Evolutionary conservation across 192 early-diverging fungal genomes (phyloP).

Genomic region (Mycoemilia scoparia): DNA sequence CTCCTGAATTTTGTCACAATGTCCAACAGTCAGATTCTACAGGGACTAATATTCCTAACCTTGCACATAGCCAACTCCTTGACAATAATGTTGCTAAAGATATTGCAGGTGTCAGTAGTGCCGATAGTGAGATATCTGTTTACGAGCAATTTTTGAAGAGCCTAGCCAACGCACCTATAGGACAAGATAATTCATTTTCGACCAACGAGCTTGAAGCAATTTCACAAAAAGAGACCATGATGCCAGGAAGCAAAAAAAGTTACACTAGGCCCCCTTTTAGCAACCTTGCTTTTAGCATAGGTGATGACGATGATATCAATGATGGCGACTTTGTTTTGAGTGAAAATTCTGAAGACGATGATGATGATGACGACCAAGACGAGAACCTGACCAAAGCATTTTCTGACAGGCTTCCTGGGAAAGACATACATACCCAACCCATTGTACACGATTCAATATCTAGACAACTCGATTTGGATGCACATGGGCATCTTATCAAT

Average conservation of each 20-base stretch:
- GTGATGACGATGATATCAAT: constrained; percentile 22
- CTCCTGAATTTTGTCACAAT: too few relatives aligned
- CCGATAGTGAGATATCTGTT: too few relatives aligned
- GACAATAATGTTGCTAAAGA: too few relatives aligned
- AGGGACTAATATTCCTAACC: too few relatives aligned
- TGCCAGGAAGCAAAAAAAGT: too few relatives aligned
- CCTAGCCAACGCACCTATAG: not conserved
- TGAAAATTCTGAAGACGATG: constrained; percentile 12
- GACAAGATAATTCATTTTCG: not conserved
- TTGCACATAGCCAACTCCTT: too few relatives aligned
- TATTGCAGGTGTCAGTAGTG: too few relatives aligned
- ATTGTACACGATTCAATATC: not conserved
- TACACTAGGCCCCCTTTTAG: too few relatives aligned
- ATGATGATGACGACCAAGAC: constrained; percentile 20
- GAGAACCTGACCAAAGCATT: constrained; percentile 10
- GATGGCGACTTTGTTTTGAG: constrained; percentile 27
- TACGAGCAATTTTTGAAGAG: not conserved
- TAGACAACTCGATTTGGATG: not conserved
- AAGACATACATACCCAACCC: not conserved
- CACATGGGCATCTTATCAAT: not conserved
- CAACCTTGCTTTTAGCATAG: too few relatives aligned
- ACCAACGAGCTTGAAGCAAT: not conserved
- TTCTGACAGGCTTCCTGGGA: not conserved
- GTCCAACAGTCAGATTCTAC: too few relatives aligned
- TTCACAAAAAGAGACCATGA: not conserved